phyloP scores from a whole-genome alignment of 2,329 filamentous ascomycete species.

The Fusarium tuaranense region DNA sequence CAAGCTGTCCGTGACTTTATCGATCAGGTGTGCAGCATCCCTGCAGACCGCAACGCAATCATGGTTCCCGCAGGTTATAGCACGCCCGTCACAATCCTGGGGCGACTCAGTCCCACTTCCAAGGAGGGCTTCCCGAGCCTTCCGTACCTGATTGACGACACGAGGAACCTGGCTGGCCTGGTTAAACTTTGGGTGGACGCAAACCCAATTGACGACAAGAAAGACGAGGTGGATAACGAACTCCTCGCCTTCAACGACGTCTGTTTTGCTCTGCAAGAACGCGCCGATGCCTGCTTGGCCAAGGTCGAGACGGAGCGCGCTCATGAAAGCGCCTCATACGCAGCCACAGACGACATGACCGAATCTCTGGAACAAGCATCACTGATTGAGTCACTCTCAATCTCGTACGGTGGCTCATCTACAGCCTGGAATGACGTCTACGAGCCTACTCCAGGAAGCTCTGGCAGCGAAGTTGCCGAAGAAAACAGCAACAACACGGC shows the following conservation, averaged over 20 bases:
- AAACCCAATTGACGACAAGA: constrained; percentile 54
- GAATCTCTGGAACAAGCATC: constrained; percentile 62
- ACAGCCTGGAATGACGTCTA: constrained; percentile 44
- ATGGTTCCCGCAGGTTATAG: constrained; percentile 86
- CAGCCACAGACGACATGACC: constrained; percentile 53
- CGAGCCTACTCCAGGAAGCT: constrained; percentile 60
- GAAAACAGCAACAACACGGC: constrained; percentile 17
- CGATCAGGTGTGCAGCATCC: constrained; percentile 86
- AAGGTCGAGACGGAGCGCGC: constrained; percentile 60
- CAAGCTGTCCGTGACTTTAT: constrained; percentile 88
- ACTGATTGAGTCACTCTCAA: constrained; percentile 50
- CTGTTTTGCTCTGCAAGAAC: constrained; percentile 63
- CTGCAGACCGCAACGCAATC: constrained; percentile 73
- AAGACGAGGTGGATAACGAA: constrained; percentile 57
- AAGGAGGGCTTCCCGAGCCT: constrained; percentile 93
- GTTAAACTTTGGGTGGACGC: constrained; percentile 83
- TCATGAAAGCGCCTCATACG: constrained; percentile 48
- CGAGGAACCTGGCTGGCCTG: constrained; percentile 85
- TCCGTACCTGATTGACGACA: constrained; percentile 91
- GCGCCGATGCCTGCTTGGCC: constrained; percentile 63
- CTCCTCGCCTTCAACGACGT: constrained; percentile 64
- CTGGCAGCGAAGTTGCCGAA: constrained; percentile 60
- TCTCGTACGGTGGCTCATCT: constrained; percentile 46
- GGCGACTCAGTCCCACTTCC: constrained; percentile 81
- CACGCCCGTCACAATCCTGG: constrained; percentile 90